Evolutionary conservation across 192 early-diverging fungal species (phyloP).

Genomic region (Blastocladiella britannica): DNA sequence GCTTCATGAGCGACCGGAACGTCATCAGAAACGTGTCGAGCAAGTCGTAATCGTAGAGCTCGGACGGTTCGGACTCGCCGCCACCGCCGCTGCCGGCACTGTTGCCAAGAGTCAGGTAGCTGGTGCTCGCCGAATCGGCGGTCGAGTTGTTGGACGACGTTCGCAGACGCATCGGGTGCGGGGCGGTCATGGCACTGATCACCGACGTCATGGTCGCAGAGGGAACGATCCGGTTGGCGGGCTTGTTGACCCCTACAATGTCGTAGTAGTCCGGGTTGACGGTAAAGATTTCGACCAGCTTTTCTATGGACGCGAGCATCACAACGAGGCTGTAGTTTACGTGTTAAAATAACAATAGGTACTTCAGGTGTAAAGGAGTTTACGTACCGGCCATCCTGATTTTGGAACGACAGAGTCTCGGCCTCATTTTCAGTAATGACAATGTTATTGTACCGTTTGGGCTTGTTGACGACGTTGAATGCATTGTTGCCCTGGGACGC

Average conservation of each 20-base stretch:
- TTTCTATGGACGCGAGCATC: conserved; percentile 28
- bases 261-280: conserved; percentile 11
- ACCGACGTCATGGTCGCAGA: no score
- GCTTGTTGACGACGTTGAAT: conserved; percentile 19
- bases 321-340: conserved; percentile 26
- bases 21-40: conserved; percentile 28
- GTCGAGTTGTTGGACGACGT: no score
- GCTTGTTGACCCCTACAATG: conserved; percentile 11
- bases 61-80: not conserved
- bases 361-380: no score
- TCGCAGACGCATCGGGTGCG: no score
- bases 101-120: no score
- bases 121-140: no score
- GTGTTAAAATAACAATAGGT: no score
- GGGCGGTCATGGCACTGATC: no score
- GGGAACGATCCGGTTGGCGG: not conserved
- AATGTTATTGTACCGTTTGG: conserved; percentile 24
- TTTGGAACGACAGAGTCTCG: conserved; percentile 25
- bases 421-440: conserved; percentile 20
- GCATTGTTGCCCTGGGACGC: conserved; percentile 10
- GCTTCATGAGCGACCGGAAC: conserved; percentile 25
- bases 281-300: conserved; percentile 23
- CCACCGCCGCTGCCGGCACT: not conserved
- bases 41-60: conserved; percentile 18
- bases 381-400: conserved; percentile 19